Percentiles rank a stretch among this genome's conserved stretches.
These are phyloP conservation scores for Bertia moriformis DNA, from an alignment of 2,329 filamentous ascomycete genomes.

Conservation along the genomic window DNA sequence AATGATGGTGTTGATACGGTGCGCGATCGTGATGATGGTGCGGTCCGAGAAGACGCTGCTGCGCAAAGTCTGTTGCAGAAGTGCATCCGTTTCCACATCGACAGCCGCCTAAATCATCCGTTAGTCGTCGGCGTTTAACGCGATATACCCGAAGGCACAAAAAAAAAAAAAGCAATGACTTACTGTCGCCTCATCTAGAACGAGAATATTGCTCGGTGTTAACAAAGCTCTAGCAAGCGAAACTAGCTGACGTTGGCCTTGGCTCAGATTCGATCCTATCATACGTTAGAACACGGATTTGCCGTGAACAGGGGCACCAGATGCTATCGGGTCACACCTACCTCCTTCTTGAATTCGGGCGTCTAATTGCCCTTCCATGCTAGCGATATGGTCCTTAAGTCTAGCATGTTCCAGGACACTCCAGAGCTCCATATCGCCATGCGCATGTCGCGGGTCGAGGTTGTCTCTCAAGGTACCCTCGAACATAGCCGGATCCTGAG, in stretches of 20 bases:
- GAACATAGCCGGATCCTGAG: constrained; percentile 2
- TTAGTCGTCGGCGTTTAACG: neutral
- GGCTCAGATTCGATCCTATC: constrained; percentile 54
- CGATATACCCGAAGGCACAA: neutral
- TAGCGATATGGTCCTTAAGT: neutral
- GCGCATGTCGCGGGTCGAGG: neutral
- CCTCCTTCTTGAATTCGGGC: constrained; percentile 1
- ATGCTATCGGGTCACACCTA: too few relatives aligned
- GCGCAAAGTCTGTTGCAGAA: constrained; percentile 17
- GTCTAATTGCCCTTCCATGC: neutral
- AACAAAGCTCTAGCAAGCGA: constrained; percentile 62
- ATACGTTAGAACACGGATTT: neutral
- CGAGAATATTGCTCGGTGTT: constrained; percentile 61
- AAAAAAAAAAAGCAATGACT: neutral
- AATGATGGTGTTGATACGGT: constrained; percentile 64
- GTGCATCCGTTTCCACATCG: constrained; percentile 21
- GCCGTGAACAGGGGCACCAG: neutral
- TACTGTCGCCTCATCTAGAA: constrained; percentile 57
- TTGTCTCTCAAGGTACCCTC: neutral
- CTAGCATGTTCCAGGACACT: neutral
- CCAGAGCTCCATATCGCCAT: neutral
- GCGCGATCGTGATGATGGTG: constrained; percentile 66
- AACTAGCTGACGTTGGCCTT: constrained; percentile 59
- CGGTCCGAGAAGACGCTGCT: constrained; percentile 42
- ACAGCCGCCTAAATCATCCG: constrained; percentile 19